These are phyloP conservation scores for Cladophialophora immunda DNA, from an alignment of 2,329 filamentous ascomycete species.

Conservation along the genomic window DNA sequence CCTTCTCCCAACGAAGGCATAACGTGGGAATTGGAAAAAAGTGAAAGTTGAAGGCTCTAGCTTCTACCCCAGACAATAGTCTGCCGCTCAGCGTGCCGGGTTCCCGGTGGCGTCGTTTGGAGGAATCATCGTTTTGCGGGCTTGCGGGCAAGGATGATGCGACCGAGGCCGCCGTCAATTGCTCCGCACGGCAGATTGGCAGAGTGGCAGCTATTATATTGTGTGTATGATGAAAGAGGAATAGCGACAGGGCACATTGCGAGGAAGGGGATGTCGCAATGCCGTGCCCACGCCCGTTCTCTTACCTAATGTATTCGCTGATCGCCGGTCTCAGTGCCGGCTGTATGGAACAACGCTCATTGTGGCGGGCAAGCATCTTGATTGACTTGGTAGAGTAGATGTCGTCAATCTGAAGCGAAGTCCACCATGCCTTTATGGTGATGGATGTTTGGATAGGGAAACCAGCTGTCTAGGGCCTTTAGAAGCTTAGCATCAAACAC, in stretches of 20 bases:
- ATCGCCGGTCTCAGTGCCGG: conserved; percentile 3
- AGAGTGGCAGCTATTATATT: too few species aligned
- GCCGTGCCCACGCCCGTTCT: not conserved
- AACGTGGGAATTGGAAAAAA: not conserved
- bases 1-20: not conserved
- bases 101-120: not conserved
- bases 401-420: not conserved
- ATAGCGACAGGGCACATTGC: not conserved
- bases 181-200: conserved; percentile 4
- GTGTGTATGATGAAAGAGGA: not conserved
- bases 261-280: not conserved
- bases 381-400: not conserved
- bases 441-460: not conserved
- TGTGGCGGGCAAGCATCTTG: not conserved
- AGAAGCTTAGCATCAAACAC: not conserved
- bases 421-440: not conserved
- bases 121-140: not conserved
- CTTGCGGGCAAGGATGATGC: not conserved
- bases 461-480: not conserved
- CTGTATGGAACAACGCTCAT: not conserved
- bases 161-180: not conserved
- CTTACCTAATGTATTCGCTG: conserved; percentile 2
- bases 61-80: not conserved
- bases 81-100: not conserved
- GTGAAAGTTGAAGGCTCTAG: not conserved